Conservation (phyloP, 2,329 filamentous ascomycete species). For the Neonectria hederae region DNA sequence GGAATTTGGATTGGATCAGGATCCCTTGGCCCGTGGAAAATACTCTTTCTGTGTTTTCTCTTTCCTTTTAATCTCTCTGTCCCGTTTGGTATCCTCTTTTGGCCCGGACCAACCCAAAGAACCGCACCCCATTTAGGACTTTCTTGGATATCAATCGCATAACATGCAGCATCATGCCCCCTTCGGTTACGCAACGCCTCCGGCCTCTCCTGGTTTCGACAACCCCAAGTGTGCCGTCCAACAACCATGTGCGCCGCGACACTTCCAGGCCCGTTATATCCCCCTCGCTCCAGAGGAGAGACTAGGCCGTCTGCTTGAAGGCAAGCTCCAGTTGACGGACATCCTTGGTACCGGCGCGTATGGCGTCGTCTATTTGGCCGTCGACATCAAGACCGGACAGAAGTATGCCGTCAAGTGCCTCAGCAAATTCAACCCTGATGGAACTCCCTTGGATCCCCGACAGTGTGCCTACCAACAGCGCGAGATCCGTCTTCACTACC, state of each 20-base stretch:
- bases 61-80: conserved; percentile 37
- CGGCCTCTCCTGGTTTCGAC: conserved; percentile 65
- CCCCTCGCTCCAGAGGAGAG: conserved; percentile 81
- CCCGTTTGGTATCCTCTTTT: conserved; percentile 39
- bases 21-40: conserved; percentile 41
- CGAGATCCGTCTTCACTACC: conserved; percentile 91
- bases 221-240: conserved; percentile 57
- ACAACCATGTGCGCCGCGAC: conserved; percentile 49
- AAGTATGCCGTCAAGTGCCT: conserved; percentile 97
- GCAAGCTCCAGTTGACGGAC: conserved; percentile 81
- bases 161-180: conserved; percentile 69
- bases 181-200: conserved; percentile 67
- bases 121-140: conserved; percentile 30
- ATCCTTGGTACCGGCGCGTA: conserved; percentile 95
- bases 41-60: conserved; percentile 33
- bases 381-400: conserved; percentile 82
- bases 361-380: conserved; percentile 91
- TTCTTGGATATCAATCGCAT: conserved; percentile 48
- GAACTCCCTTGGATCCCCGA: conserved; percentile 78
- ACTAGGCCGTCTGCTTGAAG: conserved; percentile 83
- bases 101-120: conserved; percentile 33
- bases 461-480: conserved; percentile 91
- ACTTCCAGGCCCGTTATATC: conserved; percentile 58
- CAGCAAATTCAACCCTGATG: conserved; percentile 84
- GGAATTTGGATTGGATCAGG: conserved; percentile 36